Evolutionary conservation across 495 filamentous ascomycete genomes (phyloP), one percentile per base, ranked within the genome.

Genomic region (Penicillium ucsense): DNA sequence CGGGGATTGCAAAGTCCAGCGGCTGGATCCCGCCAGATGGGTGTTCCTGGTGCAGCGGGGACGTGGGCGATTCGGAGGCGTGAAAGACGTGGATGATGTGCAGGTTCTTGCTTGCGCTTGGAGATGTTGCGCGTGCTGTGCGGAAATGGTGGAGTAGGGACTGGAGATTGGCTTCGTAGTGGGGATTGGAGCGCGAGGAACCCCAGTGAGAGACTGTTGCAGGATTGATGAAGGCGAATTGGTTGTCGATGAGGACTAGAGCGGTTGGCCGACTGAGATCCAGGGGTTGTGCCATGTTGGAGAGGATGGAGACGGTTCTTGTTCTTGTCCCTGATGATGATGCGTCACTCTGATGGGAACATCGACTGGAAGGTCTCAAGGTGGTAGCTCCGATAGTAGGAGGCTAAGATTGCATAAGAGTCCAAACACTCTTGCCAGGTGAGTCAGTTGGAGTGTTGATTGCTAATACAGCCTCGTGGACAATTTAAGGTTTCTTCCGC

Each of bases 201-300:
- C 76, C 74, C 63, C 71, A 68, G 41, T 63, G 50, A 12, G 57
- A 64, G 5, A 48, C 32, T 10, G 53, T 62, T 29, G 40, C 30
- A 38, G 74, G 69, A 41, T 76, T 55, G 33, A 51, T 56, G 52
- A 81, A 75, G 54, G 60, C 76, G 11, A 64, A 54, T 61, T 82
- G 77, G 54, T 78, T 75, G 63, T 82, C 76, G 45, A 82, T 79
- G 39, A 82, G 63, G 48, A 82, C 59, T 27, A 81, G 64, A 8
- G 76, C 77, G 0, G 76, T 79, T 8, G 67, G 64, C 4, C 38
- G 48, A 36, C 41, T 49, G 38, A 67, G 53, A 41, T 58, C 40
- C 10, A 65, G 45, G 8, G 44, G 37, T 8, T 34, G 4, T 37
- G 48, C 0, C 47, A 51, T 57, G 42, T 41, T 53, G 8, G 40